Percentiles rank a stretch among this genome's conserved stretches.
These are phyloP conservation scores for Backusella morwellensis DNA, from an alignment of 192 early-diverging fungal genomes.

Conservation along the genomic window DNA sequence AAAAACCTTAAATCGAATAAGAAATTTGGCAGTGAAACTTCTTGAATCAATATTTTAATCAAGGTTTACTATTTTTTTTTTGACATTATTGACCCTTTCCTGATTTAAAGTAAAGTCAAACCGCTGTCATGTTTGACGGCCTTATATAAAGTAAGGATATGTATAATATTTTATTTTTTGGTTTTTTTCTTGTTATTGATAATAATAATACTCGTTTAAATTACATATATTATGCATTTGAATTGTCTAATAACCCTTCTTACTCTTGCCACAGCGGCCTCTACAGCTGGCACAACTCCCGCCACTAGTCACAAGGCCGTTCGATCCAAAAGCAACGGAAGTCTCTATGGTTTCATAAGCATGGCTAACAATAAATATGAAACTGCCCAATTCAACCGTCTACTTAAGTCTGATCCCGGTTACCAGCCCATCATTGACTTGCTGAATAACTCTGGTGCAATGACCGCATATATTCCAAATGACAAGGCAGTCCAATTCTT, in stretches of 20 bases:
- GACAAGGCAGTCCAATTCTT: background rate
- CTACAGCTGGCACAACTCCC: background rate
- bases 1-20: too few relatives aligned
- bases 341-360: background rate
- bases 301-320: background rate
- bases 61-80: background rate
- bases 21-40: too few relatives aligned
- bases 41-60: too few relatives aligned
- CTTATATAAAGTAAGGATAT: background rate
- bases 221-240: background rate
- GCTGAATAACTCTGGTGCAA: background rate
- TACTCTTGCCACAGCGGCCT: background rate
- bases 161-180: background rate
- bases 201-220: background rate
- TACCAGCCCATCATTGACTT: conserved; percentile 7
- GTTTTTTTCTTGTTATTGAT: background rate
- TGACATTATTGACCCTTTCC: background rate
- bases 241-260: background rate
- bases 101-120: background rate
- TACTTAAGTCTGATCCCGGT: background rate
- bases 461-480: background rate
- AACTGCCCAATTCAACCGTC: background rate
- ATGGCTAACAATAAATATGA: background rate
- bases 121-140: background rate
- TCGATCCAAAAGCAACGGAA: background rate